These are phyloP conservation scores for Neonothopanus nambi DNA, from an alignment of 1,284 basidiomycete genomes.

Conservation along the genomic window DNA sequence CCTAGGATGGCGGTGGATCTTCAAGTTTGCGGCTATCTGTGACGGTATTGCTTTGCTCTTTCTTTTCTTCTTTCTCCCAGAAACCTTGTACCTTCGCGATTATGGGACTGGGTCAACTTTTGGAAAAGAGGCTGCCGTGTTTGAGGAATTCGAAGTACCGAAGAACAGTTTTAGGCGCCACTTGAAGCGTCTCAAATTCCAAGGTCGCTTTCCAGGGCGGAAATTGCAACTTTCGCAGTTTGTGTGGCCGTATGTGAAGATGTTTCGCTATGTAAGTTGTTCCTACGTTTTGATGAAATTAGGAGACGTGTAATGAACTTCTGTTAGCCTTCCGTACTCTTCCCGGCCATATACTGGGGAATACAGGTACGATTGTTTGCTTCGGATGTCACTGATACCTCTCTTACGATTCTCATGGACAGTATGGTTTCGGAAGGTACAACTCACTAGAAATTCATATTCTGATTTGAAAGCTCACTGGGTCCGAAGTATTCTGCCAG, in stretches of 20 bases:
- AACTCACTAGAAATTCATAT: too few species aligned
- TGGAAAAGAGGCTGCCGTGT: too few species aligned
- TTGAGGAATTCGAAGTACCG: too few species aligned
- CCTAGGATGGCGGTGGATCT: constrained; percentile 10
- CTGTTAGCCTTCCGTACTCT: constrained; percentile 1
- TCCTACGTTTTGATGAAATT: too few species aligned
- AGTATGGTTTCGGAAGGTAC: neutral
- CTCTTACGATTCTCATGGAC: too few species aligned
- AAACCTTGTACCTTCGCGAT: constrained; percentile 8
- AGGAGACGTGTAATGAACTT: too few species aligned
- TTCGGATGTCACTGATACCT: too few species aligned
- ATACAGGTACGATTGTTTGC: neutral
- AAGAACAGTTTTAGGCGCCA: neutral
- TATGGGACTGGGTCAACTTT: too few species aligned
- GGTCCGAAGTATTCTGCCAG: constrained; percentile 2
- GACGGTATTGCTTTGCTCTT: constrained; percentile 4
- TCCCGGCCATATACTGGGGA: constrained; percentile 5
- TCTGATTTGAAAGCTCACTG: neutral
- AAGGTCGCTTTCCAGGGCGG: neutral
- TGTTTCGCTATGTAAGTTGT: constrained; percentile 5
- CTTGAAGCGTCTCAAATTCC: neutral
- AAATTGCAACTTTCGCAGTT: neutral
- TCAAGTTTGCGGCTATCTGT: constrained; percentile 6
- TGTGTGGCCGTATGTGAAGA: constrained; percentile 6
- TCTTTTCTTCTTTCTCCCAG: constrained; percentile 7